Evolutionary conservation across 345 rosid genomes (phyloP).

Genomic region (Citrus australasica): DNA sequence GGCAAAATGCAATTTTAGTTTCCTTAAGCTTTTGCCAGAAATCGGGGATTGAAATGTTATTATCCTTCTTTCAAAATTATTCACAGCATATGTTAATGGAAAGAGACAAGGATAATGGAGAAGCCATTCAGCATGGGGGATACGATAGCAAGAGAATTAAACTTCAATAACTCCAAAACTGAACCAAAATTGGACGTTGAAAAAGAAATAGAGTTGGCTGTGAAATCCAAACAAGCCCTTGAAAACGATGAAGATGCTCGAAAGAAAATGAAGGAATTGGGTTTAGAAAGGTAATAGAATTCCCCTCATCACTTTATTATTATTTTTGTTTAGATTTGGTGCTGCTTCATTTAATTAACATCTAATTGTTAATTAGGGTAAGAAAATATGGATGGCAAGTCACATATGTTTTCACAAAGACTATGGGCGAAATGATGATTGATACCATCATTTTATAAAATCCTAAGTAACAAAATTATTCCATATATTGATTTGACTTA

Average conservation of each 20-base stretch:
- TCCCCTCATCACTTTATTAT: background rate
- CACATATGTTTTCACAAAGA: constrained; percentile 86
- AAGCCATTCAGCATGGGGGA: constrained; percentile 74
- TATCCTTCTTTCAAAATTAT: too few species aligned
- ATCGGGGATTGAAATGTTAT: too few species aligned
- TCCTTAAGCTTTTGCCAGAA: too few species aligned
- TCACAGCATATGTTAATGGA: constrained; percentile 87
- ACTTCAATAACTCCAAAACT: constrained; percentile 24
- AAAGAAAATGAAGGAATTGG: constrained; percentile 72
- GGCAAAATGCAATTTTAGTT: too few species aligned
- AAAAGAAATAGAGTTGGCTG: constrained; percentile 55
- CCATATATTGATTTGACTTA: too few species aligned
- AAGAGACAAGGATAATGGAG: constrained; percentile 81
- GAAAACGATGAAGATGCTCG: constrained; percentile 37
- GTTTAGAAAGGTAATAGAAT: constrained; percentile 47
- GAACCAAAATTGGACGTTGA: constrained; percentile 51
- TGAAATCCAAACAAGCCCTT: constrained; percentile 29
- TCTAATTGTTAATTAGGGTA: constrained; percentile 42
- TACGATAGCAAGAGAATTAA: constrained; percentile 56
- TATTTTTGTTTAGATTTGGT: background rate
- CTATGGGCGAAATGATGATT: constrained; percentile 97
- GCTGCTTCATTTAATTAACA: too few species aligned
- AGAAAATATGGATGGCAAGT: constrained; percentile 91
- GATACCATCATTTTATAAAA: constrained; percentile 24
- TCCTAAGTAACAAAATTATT: too few species aligned